phyloP scores from a whole-genome alignment of 164 flowering plant genomes.

The Liquidambar formosana region DNA sequence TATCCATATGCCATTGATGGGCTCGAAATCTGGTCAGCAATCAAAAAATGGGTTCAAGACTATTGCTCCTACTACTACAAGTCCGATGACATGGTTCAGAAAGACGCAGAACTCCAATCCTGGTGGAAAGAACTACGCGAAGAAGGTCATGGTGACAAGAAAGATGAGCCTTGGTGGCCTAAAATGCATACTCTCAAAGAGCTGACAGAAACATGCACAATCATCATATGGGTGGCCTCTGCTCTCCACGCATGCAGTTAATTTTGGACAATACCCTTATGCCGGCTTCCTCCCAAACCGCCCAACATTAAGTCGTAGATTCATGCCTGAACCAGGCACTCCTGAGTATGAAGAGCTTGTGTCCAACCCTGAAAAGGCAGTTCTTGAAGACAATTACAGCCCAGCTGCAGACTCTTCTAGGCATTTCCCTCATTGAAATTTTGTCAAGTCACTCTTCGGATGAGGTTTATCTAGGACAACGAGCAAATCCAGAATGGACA shows the following conservation, averaged over 20 bases:
- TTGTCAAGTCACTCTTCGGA: conserved; percentile 48
- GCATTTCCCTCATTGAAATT: conserved; percentile 41
- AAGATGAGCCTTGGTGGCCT: conserved; percentile 63
- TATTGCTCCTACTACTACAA: conserved; percentile 53
- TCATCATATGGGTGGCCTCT: conserved; percentile 51
- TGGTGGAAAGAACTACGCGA: conserved; percentile 68
- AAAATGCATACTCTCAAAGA: conserved; percentile 39
- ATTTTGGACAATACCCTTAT: conserved; percentile 52
- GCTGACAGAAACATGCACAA: conserved; percentile 41
- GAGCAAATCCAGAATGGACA: conserved; percentile 43
- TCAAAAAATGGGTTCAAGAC: conserved; percentile 57
- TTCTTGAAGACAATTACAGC: conserved; percentile 39
- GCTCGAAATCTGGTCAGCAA: conserved; percentile 58
- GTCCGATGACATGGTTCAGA: conserved; percentile 27
- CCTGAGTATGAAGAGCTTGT: conserved; percentile 39
- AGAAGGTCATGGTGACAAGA: conserved; percentile 66
- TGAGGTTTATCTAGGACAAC: conserved; percentile 51
- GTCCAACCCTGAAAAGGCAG: conserved; percentile 33
- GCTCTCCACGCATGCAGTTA: conserved; percentile 56
- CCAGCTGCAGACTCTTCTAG: conserved; percentile 41
- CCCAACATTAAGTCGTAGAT: conserved; percentile 40
- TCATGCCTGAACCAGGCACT: conserved; percentile 43
- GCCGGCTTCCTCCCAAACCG: conserved; percentile 50
- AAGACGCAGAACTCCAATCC: conserved; percentile 51
- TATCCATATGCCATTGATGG: conserved; percentile 73